These are phyloP conservation scores for Brettanomyces anomalus DNA, from an alignment of 805 yeast species.

Conservation along the genomic window DNA sequence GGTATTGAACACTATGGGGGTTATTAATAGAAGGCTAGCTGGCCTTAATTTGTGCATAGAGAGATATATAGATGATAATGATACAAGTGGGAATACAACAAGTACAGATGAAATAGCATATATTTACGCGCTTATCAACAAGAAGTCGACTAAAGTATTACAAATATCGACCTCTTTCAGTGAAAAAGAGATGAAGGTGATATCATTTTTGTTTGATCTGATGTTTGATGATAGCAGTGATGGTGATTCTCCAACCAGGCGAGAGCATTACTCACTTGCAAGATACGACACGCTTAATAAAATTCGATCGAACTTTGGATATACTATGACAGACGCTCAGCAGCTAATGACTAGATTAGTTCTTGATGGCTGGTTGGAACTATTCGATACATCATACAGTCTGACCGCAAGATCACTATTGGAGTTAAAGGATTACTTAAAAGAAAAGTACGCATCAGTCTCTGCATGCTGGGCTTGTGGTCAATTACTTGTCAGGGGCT, in stretches of 20 bases:
- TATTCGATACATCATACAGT: constrained; percentile 24
- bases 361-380: constrained; percentile 47
- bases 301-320: constrained; percentile 10
- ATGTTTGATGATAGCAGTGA: constrained; percentile 19
- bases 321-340: constrained; percentile 25
- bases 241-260: constrained; percentile 7
- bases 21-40: neutral
- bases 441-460: constrained; percentile 29
- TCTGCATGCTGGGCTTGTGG: constrained; percentile 40
- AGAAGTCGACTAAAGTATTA: constrained; percentile 30
- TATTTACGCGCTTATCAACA: constrained; percentile 33
- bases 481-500: constrained; percentile 46
- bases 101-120: constrained; percentile 11
- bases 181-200: constrained; percentile 32
- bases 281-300: constrained; percentile 19
- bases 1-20: neutral
- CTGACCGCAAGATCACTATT: constrained; percentile 33
- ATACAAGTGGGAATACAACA: neutral
- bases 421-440: constrained; percentile 38
- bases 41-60: neutral
- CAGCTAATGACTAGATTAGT: constrained; percentile 30
- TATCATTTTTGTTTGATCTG: constrained; percentile 36
- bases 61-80: constrained; percentile 1
- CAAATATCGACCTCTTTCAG: constrained; percentile 26
- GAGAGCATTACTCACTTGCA: constrained; percentile 25